Conservation (phyloP, 225 moss, liverwort and hornwort genomes). For the Sphagnum tenellum region DNA sequence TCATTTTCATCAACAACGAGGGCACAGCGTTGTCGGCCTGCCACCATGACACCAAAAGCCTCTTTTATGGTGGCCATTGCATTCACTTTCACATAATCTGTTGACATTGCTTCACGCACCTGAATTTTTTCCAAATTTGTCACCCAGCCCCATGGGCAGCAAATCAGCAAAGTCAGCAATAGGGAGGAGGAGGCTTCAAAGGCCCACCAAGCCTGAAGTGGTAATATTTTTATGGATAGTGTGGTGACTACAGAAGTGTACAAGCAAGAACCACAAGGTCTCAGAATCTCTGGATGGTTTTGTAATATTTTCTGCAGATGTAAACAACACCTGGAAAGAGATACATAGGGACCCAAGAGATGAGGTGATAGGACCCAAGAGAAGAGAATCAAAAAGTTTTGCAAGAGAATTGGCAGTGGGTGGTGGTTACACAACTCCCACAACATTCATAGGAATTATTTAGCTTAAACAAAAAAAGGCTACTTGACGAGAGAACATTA, state of each 20-base stretch:
- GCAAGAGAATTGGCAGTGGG: no score
- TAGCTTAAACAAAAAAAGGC: neutral
- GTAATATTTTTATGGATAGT: no score
- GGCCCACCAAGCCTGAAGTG: no score
- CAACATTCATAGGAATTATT: no score
- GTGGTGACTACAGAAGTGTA: no score
- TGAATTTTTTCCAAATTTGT: slow-evolving; percentile 6
- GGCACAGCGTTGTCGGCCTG: slow-evolving; percentile 25
- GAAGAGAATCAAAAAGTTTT: no score
- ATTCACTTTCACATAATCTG: slow-evolving; percentile 35
- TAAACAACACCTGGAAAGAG: no score
- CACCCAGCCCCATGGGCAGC: neutral
- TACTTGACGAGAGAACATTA: slow-evolving; percentile 1
- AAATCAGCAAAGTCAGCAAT: neutral
- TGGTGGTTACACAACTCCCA: neutral
- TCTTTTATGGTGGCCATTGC: slow-evolving; percentile 49
- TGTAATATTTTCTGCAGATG: no score
- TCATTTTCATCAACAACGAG: slow-evolving; percentile 50
- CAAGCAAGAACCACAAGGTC: no score
- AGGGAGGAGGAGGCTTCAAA: neutral
- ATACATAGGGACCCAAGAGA: no score
- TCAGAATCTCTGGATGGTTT: no score
- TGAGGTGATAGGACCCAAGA: no score
- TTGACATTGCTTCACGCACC: slow-evolving; percentile 28
- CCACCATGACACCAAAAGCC: slow-evolving; percentile 33